Evolutionary conservation across 2,329 filamentous ascomycete genomes (phyloP).

Genomic region (Cladosporium austrohemisphaericum): DNA sequence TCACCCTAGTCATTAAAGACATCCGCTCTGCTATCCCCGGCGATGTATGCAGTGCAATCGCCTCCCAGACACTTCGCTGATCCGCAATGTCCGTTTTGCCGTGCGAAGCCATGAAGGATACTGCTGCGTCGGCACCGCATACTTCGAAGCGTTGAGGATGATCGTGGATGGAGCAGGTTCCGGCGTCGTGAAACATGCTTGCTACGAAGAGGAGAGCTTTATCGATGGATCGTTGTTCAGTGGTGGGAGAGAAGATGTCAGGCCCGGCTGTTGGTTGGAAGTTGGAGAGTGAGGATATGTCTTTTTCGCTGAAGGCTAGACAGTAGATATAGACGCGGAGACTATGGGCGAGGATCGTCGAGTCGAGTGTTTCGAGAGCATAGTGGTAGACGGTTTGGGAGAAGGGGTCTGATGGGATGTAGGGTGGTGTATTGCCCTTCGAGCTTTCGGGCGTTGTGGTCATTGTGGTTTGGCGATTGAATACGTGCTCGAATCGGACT

Average conservation of each 20-base stretch:
- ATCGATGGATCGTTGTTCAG: neutral
- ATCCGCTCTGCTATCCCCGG: conserved; percentile 45
- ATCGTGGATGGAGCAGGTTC: conserved; percentile 26
- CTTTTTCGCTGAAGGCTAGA: conserved; percentile 12
- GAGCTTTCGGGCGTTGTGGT: neutral
- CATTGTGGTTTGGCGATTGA: neutral
- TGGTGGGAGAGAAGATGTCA: neutral
- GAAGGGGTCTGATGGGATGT: conserved; percentile 18
- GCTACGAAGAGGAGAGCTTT: conserved; percentile 27
- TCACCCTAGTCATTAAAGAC: conserved; percentile 35
- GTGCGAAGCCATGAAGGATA: conserved; percentile 29
- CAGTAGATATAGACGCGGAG: conserved; percentile 24
- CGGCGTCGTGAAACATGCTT: conserved; percentile 37
- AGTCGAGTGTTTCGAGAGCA: conserved; percentile 17
- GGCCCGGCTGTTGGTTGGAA: neutral
- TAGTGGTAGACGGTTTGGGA: conserved; percentile 19
- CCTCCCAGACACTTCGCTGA: conserved; percentile 42
- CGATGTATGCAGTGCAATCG: conserved; percentile 45
- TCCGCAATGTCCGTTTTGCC: conserved; percentile 25
- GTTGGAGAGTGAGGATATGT: conserved; percentile 8
- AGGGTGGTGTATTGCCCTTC: neutral
- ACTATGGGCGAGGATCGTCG: conserved; percentile 23
- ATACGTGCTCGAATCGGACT: neutral
- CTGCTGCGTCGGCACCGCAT: conserved; percentile 43
- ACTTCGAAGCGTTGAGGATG: conserved; percentile 43